Evolutionary conservation across 2,329 filamentous ascomycete species (phyloP).

Genomic region (Herpotrichia juniperi): DNA sequence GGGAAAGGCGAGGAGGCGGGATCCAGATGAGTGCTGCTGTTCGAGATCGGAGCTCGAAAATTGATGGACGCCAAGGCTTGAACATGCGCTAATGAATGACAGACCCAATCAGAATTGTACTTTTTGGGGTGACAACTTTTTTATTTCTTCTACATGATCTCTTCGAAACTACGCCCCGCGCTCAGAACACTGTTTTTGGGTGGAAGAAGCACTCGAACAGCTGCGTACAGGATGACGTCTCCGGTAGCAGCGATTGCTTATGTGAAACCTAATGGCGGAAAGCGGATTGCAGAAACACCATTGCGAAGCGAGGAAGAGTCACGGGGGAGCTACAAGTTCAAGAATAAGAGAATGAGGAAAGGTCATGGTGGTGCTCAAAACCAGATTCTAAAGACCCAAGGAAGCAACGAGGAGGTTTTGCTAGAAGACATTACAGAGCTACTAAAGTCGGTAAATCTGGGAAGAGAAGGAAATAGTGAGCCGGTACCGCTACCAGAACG

Average conservation of each 20-base stretch:
- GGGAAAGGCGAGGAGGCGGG: neutral
- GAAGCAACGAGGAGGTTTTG: slow-evolving; percentile 57
- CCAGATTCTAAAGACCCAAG: slow-evolving; percentile 47
- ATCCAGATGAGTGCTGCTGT: slow-evolving; percentile 19
- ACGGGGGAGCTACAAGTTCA: slow-evolving; percentile 45
- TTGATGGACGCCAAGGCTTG: slow-evolving; percentile 24
- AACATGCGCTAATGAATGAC: slow-evolving; percentile 16
- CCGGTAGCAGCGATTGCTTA: slow-evolving; percentile 36
- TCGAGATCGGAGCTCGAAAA: slow-evolving; percentile 22
- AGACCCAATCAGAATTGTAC: slow-evolving; percentile 27
- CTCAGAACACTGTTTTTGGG: slow-evolving; percentile 29
- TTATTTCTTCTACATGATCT: slow-evolving; percentile 25
- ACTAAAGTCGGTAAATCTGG: slow-evolving; percentile 42
- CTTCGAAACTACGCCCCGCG: slow-evolving; percentile 15
- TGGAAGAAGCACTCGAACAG: slow-evolving; percentile 16
- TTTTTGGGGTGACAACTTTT: slow-evolving; percentile 22
- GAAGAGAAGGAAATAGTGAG: slow-evolving; percentile 23
- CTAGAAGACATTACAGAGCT: slow-evolving; percentile 53
- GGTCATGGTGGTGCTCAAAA: slow-evolving; percentile 41
- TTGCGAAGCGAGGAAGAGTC: slow-evolving; percentile 39
- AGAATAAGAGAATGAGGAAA: slow-evolving; percentile 57
- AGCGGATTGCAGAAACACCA: slow-evolving; percentile 40
- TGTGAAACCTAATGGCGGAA: slow-evolving; percentile 38
- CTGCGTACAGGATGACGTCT: slow-evolving; percentile 40
- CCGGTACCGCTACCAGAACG: slow-evolving; percentile 62